Base-by-base conservation (phyloP, 495 filamentous ascomycete species). In the Penicillium soppii region DNA sequence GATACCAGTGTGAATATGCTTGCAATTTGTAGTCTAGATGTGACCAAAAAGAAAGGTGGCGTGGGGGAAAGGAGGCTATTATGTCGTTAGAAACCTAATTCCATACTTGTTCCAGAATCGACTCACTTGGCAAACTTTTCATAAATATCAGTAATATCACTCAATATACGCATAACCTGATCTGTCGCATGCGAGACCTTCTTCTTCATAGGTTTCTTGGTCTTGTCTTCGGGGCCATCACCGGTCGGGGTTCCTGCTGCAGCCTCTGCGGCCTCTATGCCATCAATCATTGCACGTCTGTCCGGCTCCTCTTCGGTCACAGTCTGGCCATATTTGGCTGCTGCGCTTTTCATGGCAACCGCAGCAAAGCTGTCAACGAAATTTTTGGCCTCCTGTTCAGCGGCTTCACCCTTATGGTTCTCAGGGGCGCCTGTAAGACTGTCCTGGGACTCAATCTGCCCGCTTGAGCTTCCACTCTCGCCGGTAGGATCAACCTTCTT, bases 341-440 rank as follows among this genome's bases (percentile, higher is more conserved):
- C 82, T 0, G 88, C 89, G 44, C 86, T 88, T 41, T 84, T 84
- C 30, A 94, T 71, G 0, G 87, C 88, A 7, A 95, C 82, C 2
- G 78, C 79, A 5, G 88, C 85, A 46, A 94, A 84, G 23, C 85
- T 82, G 53, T 85, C 86, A 27, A 94, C 82, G 53, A 96, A 84
- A 56, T 90, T 92, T 54, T 76, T 84, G 2, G 91, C 91, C 65
- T 95, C 91, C 52, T 87, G 81, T 62, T 96, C 91, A 5, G 90
- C 89, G 0, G 90, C 88, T 63, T 95, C 91, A 15, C 91, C 91
- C 58, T 91, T 86, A 63, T 91, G 83, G 47, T 85, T 88, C 68
- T 95, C 89, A 0, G 89, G 87, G 0, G 86, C 90, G 15, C 90
- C 91, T 0, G 90, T 95, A 4, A 86, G 73, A 52, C 84, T 91